Evolutionary conservation across 1,284 basidiomycete genomes (phyloP).

Genomic region (Pseudozyma tsukubaensis): DNA sequence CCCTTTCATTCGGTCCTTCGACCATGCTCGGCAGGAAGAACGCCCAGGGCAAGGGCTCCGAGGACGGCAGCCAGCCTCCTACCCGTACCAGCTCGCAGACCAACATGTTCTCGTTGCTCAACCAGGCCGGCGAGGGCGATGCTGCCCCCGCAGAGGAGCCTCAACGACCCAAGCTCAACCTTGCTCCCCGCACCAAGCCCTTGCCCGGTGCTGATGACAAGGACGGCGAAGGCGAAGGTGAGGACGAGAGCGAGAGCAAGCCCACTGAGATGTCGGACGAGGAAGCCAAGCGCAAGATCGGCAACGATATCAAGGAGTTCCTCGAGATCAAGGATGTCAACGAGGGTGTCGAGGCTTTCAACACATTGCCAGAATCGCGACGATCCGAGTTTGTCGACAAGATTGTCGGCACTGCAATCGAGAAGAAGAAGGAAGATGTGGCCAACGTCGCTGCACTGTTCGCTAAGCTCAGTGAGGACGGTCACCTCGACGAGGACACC

Average conservation of each 20-base stretch:
- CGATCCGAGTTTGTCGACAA: conserved; percentile 79
- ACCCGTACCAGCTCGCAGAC: conserved; percentile 81
- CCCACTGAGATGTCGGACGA: conserved; percentile 75
- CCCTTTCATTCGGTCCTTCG: conserved; percentile 77
- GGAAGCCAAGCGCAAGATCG: conserved; percentile 81
- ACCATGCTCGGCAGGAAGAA: conserved; percentile 79
- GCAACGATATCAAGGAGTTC: conserved; percentile 72
- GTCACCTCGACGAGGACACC: conserved; percentile 69
- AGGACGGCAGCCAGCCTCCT: conserved; percentile 75
- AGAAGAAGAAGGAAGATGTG: conserved; percentile 86
- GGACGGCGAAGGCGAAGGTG: conserved; percentile 59
- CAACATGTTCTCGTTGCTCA: conserved; percentile 80
- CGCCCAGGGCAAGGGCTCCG: conserved; percentile 69
- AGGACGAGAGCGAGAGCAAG: conserved; percentile 70
- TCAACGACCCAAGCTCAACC: conserved; percentile 80
- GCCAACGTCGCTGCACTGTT: conserved; percentile 70
- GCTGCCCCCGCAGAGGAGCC: conserved; percentile 70
- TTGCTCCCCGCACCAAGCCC: conserved; percentile 75
- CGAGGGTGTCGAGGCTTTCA: conserved; percentile 80
- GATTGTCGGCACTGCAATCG: conserved; percentile 78
- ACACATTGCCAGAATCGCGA: conserved; percentile 74
- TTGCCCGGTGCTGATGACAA: conserved; percentile 67
- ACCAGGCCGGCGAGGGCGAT: conserved; percentile 45
- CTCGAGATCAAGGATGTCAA: conserved; percentile 76
- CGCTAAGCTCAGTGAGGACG: conserved; percentile 48